These are phyloP conservation scores for Erucastrum elatum DNA, from an alignment of 345 rosid species.

Conservation along the genomic window DNA sequence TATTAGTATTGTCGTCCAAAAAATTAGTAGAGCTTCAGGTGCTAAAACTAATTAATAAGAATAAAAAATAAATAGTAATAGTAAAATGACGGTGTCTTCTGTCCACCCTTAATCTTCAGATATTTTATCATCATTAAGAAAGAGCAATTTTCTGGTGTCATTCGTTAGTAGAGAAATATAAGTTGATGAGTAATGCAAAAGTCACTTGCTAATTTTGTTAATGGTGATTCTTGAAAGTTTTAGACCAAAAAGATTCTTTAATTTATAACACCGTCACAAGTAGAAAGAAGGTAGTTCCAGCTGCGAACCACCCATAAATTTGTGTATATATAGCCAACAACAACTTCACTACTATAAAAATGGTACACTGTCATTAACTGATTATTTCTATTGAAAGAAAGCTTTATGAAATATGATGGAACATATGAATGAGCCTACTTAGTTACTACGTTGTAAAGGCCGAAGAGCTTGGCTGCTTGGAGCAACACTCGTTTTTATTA, in stretches of 20 bases:
- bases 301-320: background rate
- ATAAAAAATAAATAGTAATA: too few species aligned
- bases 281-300: constrained; percentile 20
- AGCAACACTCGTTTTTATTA: background rate
- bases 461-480: background rate
- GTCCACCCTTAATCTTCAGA: background rate
- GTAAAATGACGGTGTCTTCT: too few species aligned
- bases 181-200: too few species aligned
- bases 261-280: background rate
- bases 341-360: background rate
- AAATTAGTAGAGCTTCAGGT: too few species aligned
- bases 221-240: background rate
- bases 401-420: background rate
- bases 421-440: background rate
- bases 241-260: background rate
- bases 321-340: background rate
- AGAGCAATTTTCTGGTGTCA: background rate
- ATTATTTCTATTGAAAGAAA: background rate
- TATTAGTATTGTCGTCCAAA: background rate
- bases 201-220: too few species aligned
- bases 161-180: too few species aligned
- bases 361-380: background rate
- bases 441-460: background rate
- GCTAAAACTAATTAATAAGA: too few species aligned
- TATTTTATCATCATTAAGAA: background rate